Evolutionary conservation across 495 filamentous ascomycete species (phyloP), one percentile per base, ranked within the genome.

Genomic region (Penicillium longicatenatum): DNA sequence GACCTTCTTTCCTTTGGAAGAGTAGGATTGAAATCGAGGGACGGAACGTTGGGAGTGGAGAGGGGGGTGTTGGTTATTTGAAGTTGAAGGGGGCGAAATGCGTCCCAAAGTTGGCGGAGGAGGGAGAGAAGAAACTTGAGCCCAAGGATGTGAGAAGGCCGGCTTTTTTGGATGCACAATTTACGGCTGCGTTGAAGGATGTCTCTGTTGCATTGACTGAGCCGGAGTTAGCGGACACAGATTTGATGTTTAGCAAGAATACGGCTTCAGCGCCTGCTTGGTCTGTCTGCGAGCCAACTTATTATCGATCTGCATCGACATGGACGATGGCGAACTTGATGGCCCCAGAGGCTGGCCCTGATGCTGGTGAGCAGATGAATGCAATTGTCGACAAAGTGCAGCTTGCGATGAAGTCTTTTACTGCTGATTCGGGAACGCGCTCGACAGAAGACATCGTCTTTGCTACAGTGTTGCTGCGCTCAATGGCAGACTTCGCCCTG

Each of bases 381-480:
- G 71, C 61, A 1, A 80, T 83, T 61, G 64, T 64, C 9, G 29
- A 29, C 21, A 75, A 83, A 59, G 58, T 79, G 2, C 49, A 61
- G 11, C 30, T 52, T 16, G 66, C 80, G 22, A 47, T 82, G 24
- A 42, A 52, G 10, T 19, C 52, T 16, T 59, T 43, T 30, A 24
- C 63, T 70, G 17, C 52, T 9, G 29, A 43, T 41, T 22, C 55
- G 26, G 56, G 29, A 33, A 46, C 44, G 46, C 70, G 70, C 16
- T 68, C 70, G 2, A 71, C 79, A 11, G 77, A 79, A 7, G 80
- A 86, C 56, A 89, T 98, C 52, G 78, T 88, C 33, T 90, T 84
- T 61, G 83, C 87, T 20, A 87, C 87, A 10, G 84, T 98, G 42
- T 72, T 94, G 53, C 84, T 98, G 44, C 86, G 87, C 41, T 81